Conservation (phyloP, 2,329 filamentous ascomycete genomes). For the Herpotrichia juniperi region DNA sequence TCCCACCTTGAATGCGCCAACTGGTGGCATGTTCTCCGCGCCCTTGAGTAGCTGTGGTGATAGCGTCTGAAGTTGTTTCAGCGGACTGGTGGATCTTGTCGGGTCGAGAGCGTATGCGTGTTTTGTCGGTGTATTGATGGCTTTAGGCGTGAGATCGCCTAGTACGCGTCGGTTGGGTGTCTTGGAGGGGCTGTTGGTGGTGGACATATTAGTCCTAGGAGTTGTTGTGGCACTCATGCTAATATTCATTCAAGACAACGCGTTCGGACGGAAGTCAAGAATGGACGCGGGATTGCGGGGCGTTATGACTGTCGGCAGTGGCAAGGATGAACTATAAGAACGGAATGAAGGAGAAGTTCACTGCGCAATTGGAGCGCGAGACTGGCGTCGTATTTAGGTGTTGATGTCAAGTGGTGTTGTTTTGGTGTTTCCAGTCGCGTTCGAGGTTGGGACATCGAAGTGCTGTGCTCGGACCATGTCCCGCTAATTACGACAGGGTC, state of each 20-base stretch:
- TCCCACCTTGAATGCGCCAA: slow-evolving; percentile 24
- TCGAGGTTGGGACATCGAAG: slow-evolving; percentile 24
- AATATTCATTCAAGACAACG: slow-evolving; percentile 21
- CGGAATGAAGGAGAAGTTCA: slow-evolving; percentile 7
- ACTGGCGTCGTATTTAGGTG: slow-evolving; percentile 8
- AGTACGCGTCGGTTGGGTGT: slow-evolving; percentile 41
- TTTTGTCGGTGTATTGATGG: slow-evolving; percentile 40
- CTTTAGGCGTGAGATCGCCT: slow-evolving; percentile 40
- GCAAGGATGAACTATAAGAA: slow-evolving; percentile 8
- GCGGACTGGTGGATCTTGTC: slow-evolving; percentile 37
- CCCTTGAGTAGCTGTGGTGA: slow-evolving; percentile 25
- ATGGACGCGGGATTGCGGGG: slow-evolving; percentile 9
- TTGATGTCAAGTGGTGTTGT: slow-evolving; percentile 22
- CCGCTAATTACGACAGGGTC: slow-evolving; percentile 5
- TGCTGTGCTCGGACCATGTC: slow-evolving; percentile 7
- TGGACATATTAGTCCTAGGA: slow-evolving; percentile 29
- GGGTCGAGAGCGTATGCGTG: slow-evolving; percentile 23
- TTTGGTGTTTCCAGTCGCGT: slow-evolving; percentile 24
- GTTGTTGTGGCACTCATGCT: slow-evolving; percentile 29
- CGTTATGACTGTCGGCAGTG: background rate
- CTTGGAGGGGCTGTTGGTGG: slow-evolving; percentile 33
- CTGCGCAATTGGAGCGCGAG: slow-evolving; percentile 8
- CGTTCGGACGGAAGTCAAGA: slow-evolving; percentile 23
- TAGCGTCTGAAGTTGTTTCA: slow-evolving; percentile 39
- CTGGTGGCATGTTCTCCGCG: slow-evolving; percentile 36